Evolutionary conservation across 106 monocot species (phyloP), one percentile per base, ranked within the genome.

Genomic region (Allium sativum): DNA sequence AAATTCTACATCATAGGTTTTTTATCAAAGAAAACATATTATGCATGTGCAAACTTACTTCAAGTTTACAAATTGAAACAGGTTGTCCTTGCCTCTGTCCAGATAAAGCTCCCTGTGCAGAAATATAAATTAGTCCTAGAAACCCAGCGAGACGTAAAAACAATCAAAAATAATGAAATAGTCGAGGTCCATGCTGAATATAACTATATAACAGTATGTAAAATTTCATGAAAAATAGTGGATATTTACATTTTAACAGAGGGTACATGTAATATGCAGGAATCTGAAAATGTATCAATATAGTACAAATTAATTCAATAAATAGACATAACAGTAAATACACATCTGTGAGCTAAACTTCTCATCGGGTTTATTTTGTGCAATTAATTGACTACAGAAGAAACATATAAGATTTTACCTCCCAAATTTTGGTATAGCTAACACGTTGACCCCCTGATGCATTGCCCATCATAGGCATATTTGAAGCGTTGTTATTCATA

Each of bases 11-110:
- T 5, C 31, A 31, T 31, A 31, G 31, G 4, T 31, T 31, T 31
- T 31, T 31, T 31, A 31, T 31, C 31, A 31, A 31, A 31, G 31
- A 31, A 31, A 31, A 31, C 31, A 31, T 31, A 31, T 12, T 2
- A 22, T 60, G 44, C 44, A 42, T 44, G 21, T 20, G 47, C 15
- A 62, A 62, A 72, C 98, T 81, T 92, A 98, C 98, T 84, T 92
- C 98, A 71, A 98, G 98, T 68, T 81, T 98, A 72, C 98, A 98
- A 47, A 98, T 98, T 56, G 85, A 88, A 8, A 98, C 92, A 56
- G 91, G 98, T 45, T 92, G 92, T 43, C 98, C 98, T 72, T 92
- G 92, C 69, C 98, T 80, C 73, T 98, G 92, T 56, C 98, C 98
- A 68, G 98, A 92, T 67, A 98, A 77, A 31, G 82, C 76, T 48